Evolutionary conservation across 1,284 basidiomycete species (phyloP).

Genomic region (Moniliophthora roreri): DNA sequence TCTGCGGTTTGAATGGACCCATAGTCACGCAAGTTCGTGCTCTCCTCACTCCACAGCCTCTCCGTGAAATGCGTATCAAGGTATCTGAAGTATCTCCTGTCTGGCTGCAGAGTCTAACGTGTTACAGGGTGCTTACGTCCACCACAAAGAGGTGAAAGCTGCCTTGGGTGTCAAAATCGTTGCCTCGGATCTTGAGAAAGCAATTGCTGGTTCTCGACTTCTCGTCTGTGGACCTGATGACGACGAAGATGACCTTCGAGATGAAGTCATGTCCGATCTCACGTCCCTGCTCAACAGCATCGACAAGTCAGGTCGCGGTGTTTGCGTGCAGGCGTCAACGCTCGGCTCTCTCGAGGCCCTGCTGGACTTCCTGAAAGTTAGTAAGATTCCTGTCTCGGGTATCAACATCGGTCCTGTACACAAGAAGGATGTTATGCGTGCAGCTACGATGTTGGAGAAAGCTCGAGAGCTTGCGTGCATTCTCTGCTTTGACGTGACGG

Average conservation of each 20-base stretch:
- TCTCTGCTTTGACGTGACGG: conserved; percentile 95
- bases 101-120: conserved; percentile 14
- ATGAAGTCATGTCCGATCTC: conserved; percentile 97
- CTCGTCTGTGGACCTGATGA: conserved; percentile 93
- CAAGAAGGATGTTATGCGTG: conserved; percentile 94
- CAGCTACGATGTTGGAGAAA: conserved; percentile 94
- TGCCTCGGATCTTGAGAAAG: conserved; percentile 96
- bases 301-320: conserved; percentile 93
- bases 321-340: conserved; percentile 97
- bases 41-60: conserved; percentile 93
- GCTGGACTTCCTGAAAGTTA: conserved; percentile 91
- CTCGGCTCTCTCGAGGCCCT: conserved; percentile 97
- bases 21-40: conserved; percentile 97
- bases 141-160: conserved; percentile 98
- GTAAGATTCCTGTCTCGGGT: conserved; percentile 96
- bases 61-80: conserved; percentile 96
- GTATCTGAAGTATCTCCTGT: conserved; percentile 38
- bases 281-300: conserved; percentile 89
- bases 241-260: conserved; percentile 92
- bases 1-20: conserved; percentile 97
- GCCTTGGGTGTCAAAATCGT: conserved; percentile 97
- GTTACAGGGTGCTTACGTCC: conserved; percentile 88
- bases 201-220: conserved; percentile 96
- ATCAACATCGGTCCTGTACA: conserved; percentile 99
- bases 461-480: conserved; percentile 95